Conservation (phyloP, 2,329 filamentous ascomycete genomes). For the Canariomyces notabilis region DNA sequence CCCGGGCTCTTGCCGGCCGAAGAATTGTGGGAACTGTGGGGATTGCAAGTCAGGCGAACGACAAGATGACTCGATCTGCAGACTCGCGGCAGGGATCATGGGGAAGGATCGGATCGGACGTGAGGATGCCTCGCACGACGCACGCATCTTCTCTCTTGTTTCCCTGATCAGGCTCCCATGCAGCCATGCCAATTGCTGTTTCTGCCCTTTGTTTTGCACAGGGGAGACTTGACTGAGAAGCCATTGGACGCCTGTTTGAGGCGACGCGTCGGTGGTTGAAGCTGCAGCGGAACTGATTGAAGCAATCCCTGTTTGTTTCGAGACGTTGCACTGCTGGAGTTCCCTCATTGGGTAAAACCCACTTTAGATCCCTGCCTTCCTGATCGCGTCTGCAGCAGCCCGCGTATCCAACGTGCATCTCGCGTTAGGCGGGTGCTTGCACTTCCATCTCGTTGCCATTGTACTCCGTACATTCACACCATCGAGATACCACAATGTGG, state of each 20-base stretch:
- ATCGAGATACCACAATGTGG: no score
- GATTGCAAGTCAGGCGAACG: conserved; percentile 7
- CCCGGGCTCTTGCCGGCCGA: no score
- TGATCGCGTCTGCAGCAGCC: conserved; percentile 25
- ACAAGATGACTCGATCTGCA: conserved; percentile 17
- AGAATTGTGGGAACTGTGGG: no score
- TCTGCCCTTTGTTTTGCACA: conserved; percentile 17
- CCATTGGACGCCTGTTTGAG: conserved; percentile 16
- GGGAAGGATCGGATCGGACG: not conserved
- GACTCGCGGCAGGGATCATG: conserved; percentile 6
- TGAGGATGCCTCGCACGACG: no score
- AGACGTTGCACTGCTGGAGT: conserved; percentile 10
- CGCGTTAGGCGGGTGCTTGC: no score
- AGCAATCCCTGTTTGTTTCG: conserved; percentile 16
- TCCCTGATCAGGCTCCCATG: conserved; percentile 11
- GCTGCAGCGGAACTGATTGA: conserved; percentile 16
- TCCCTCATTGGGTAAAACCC: conserved; percentile 23
- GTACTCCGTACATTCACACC: no score
- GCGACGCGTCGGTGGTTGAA: conserved; percentile 23
- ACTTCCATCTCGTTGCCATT: no score
- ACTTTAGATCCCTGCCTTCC: conserved; percentile 25
- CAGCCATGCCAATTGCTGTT: conserved; percentile 11
- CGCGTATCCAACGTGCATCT: no score
- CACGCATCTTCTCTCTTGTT: not conserved
- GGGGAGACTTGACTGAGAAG: conserved; percentile 1